Base-by-base conservation (phyloP, 2,329 filamentous ascomycete species). In the Phyllosticta citriasiana region DNA sequence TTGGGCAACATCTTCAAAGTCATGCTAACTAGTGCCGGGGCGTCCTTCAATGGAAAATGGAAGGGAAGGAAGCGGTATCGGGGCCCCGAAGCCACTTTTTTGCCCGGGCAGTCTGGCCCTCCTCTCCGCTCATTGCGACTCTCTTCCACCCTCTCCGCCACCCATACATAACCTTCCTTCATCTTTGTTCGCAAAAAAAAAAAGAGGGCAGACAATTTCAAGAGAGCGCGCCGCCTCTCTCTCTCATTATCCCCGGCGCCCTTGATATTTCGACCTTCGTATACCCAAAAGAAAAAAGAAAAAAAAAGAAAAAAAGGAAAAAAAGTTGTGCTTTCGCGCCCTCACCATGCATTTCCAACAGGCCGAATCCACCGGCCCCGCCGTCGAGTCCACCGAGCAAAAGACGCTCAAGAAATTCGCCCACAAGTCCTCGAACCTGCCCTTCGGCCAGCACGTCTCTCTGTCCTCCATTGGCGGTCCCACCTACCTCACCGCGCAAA, bases 401-500 rank as follows among this genome's bases (percentile, higher is more conserved):
- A 65, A 64, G 52, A 50, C 65, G 9, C 64, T 67, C 55, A 75
- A 73, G 64, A 61, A 65, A 60, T 77, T 75, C 68, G 67, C 66
- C 53, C 69, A 76, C 61, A 74, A 77, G 68, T 80, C 78, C 4
- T 76, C 77, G 16, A 78, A 75, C 58, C 73, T 82, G 27, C 80
- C 81, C 1, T 83, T 83, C 63, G 80, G 80, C 57, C 79, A 81
- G 66, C 68, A 79, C 63, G 73, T 82, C 62, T 66, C 78, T 35
- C 74, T 84, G 63, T 76, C 77, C 60, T 78, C 79, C 63, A 89
- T 97, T 74, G 86, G 83, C 63, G 94, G 93, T 16, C 89, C 93
- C 66, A 94, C 89, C 61, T 99, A 99, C 77, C 83, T 93, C 64
- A 97, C 93, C 51, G 89, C 91, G 30, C 94, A 99, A 78, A 86